Percentiles rank a stretch among this genome's conserved stretches.
These are phyloP conservation scores for Alternaria tenuissima DNA, from an alignment of 2,329 filamentous ascomycete species.

Conservation along the genomic window DNA sequence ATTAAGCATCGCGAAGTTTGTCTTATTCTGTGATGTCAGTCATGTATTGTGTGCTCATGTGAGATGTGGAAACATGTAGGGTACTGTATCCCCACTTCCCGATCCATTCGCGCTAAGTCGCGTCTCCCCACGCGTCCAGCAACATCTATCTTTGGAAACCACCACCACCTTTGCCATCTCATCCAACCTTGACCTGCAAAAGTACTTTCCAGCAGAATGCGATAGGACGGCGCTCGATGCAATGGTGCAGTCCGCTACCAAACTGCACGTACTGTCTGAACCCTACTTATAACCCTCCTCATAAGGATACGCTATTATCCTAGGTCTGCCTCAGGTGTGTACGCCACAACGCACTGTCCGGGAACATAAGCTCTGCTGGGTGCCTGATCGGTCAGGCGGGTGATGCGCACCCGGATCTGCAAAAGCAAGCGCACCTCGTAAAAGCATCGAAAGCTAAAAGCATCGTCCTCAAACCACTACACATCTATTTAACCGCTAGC, in stretches of 20 bases:
- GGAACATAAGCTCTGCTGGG: neutral
- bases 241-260: neutral
- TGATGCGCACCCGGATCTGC: neutral
- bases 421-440: neutral
- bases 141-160: neutral
- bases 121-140: neutral
- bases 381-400: neutral
- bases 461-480: constrained; percentile 3
- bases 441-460: constrained; percentile 1
- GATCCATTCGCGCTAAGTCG: neutral
- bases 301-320: neutral
- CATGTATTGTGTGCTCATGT: neutral
- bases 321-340: neutral
- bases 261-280: neutral
- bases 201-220: neutral
- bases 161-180: neutral
- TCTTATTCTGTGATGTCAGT: neutral
- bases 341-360: neutral
- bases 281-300: neutral
- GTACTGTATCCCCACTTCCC: neutral
- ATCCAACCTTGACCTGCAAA: neutral
- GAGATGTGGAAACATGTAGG: neutral
- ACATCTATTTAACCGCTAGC: neutral
- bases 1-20: neutral
- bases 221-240: neutral